Base-by-base conservation (phyloP, 164 flowering plant genomes). In the Stephania japonica region DNA sequence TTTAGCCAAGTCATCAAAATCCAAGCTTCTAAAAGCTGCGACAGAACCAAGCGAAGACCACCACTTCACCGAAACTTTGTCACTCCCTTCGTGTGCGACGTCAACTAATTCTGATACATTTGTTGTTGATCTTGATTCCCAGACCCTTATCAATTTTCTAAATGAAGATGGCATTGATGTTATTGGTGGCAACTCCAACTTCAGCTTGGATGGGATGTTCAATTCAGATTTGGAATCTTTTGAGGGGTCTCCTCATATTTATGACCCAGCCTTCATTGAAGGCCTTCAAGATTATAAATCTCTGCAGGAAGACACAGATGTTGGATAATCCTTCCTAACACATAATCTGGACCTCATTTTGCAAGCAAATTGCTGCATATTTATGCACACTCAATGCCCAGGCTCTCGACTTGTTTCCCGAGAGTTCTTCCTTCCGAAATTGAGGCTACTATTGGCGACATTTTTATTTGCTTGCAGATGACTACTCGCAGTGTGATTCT, bases 221-320 rank as follows among this genome's bases (percentile, higher is more conserved):
- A 65, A 70, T 64, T 43, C 42, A 19, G 86, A 79, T 61, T 42
- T 24, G 7, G 85, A 73, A 61, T 73, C 18, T 65, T 77, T 61
- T 21, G 81, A 75, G 64, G 43, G 66, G 27, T 62, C 83, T 25
- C 80, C 84, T 7, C 80, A 83, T 77, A 16, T 74, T 8, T 86
- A 83, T 79, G 73, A 67, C 56, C 84, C 86, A 26, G 77, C 75
- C 47, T 49, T 87, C 7, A 70, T 83, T 42, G 75, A 78, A 0
- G 88, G 75, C 69, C 89, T 88, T 3, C 90, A 87, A 68, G 89
- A 88, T 76, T 84, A 65, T 67, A 75, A 78, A 67, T 53, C 59
- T 50, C 78, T 82, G 24, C 77, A 75, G 6, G 88, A 85, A 16
- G 71, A 70, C 77, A 78, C 73, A 8, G 93, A 87, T 70, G 81